Evolutionary conservation across 768 basidiomycete genomes (phyloP), one percentile per base, ranked within the genome.

Genomic region (Dacryopinax primogenitus): DNA sequence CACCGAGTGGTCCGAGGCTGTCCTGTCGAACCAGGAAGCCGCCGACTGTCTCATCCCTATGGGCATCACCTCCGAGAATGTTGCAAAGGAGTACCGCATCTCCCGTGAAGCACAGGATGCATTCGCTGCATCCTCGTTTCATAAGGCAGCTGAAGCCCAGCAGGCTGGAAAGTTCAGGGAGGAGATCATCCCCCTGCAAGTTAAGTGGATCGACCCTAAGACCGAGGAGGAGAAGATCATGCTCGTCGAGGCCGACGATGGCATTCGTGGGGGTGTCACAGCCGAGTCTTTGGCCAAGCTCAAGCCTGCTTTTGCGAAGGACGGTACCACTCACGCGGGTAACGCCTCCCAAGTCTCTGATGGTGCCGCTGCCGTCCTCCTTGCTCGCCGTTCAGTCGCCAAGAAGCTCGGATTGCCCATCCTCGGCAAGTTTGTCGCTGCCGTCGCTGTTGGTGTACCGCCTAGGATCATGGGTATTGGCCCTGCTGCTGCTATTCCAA

Each of bases 31-130:
- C 75, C 77, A 83, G 69, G 85, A 88, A 69, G 83, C 91, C 1
- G 82, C 82, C 66, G 91, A 93, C 77, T 92, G 90, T 72, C 79
- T 88, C 30, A 78, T 90, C 66, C 90, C 90, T 45, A 92, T 92
- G 90, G 93, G 92, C 35, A 86, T 93, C 78, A 93, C 93, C 21
- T 91, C 88, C n/a, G 92, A 94, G 78, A 92, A 92, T 73, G 90
- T 93, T 68, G 90, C 92, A 13, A 73, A 79, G 62, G 84, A 91
- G 64, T 94, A 82, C 75, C 78, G 79, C 66, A 83, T 95, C 73
- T 78, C 86, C 32, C 87, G 93, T 63, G 78, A 80, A 61, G 76
- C 74, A n/a, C 90, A 94, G 76, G 93, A 95, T 78, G 82, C 79
- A 65, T 93, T 94, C 70, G 86, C 92, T 4, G 90, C 90, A 15